Percentiles rank a stretch among this genome's conserved stretches.
These are phyloP conservation scores for Fusarium sublunatum DNA, from an alignment of 2,329 filamentous ascomycete species.

Conservation along the genomic window DNA sequence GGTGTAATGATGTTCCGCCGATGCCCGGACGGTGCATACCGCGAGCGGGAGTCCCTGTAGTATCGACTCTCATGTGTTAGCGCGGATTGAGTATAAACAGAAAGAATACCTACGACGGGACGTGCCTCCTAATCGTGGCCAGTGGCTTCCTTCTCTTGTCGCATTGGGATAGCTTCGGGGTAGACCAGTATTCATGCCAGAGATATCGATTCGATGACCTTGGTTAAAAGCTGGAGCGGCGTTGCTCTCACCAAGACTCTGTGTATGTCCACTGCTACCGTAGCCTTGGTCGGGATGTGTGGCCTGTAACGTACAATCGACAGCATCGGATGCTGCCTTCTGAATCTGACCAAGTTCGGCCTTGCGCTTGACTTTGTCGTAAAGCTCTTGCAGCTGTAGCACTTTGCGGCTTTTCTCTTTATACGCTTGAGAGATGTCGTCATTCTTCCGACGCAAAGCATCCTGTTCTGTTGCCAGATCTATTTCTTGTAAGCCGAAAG, in stretches of 20 bases:
- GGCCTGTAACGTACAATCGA: constrained; percentile 47
- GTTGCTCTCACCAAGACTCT: constrained; percentile 3
- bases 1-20: constrained; percentile 15
- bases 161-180: constrained; percentile 23
- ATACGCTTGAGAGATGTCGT: constrained; percentile 74
- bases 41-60: constrained; percentile 12
- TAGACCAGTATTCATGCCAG: constrained; percentile 29
- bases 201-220: constrained; percentile 32
- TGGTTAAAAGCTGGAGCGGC: constrained; percentile 20
- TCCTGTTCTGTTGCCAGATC: constrained; percentile 71
- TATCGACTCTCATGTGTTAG: constrained; percentile 30
- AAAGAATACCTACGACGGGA: constrained; percentile 25
- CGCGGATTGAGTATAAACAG: no score
- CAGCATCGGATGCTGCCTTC: constrained; percentile 62
- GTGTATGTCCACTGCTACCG: constrained; percentile 4
- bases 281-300: constrained; percentile 24
- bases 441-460: constrained; percentile 74
- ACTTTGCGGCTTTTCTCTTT: constrained; percentile 78
- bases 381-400: constrained; percentile 73
- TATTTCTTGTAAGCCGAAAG: constrained; percentile 41
- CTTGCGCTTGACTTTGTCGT: constrained; percentile 69
- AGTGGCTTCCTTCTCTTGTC: constrained; percentile 29
- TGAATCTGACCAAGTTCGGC: constrained; percentile 66
- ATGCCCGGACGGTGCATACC: constrained; percentile 22
- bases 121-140: constrained; percentile 28